Evolutionary conservation across 2,329 filamentous ascomycete species (phyloP).

Genomic region (Didymella segeticola): DNA sequence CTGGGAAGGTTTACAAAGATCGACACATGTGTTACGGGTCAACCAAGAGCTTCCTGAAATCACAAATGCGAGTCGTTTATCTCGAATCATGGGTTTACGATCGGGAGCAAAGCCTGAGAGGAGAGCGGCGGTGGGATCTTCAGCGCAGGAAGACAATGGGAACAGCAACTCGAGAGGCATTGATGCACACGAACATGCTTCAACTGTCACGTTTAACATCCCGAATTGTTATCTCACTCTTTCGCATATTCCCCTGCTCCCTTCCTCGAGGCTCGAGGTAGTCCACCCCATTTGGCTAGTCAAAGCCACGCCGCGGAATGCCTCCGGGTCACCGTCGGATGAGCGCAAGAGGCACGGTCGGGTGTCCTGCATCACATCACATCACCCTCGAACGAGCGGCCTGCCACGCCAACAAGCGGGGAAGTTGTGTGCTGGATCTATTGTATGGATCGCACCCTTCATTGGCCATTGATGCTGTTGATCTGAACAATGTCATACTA

Average conservation of each 20-base stretch:
- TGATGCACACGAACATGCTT: not conserved
- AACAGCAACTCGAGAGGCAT: not conserved
- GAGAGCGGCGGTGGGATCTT: not conserved
- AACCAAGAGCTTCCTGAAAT: not conserved
- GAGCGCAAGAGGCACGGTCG: conserved; percentile 28
- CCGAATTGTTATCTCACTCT: not conserved
- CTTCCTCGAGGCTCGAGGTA: conserved; percentile 2
- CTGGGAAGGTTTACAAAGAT: conserved; percentile 6
- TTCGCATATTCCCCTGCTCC: not conserved
- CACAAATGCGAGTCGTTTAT: not conserved
- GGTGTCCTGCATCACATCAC: conserved; percentile 28
- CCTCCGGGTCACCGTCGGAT: conserved; percentile 31
- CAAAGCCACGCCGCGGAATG: conserved; percentile 24
- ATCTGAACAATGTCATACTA: conserved; percentile 12
- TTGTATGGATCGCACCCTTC: not conserved
- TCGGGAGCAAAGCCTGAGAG: not conserved
- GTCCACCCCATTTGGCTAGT: conserved; percentile 19
- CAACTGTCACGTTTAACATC: not conserved
- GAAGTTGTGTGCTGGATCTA: conserved; percentile 1
- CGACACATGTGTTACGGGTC: conserved; percentile 4
- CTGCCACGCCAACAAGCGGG: conserved; percentile 12
- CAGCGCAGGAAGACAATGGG: not conserved
- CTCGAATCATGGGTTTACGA: not conserved
- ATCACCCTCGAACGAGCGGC: conserved; percentile 17
- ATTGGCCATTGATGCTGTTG: conserved; percentile 12